phyloP scores from a whole-genome alignment of 2,329 filamentous ascomycete genomes.

The Lecanicillium sp. region DNA sequence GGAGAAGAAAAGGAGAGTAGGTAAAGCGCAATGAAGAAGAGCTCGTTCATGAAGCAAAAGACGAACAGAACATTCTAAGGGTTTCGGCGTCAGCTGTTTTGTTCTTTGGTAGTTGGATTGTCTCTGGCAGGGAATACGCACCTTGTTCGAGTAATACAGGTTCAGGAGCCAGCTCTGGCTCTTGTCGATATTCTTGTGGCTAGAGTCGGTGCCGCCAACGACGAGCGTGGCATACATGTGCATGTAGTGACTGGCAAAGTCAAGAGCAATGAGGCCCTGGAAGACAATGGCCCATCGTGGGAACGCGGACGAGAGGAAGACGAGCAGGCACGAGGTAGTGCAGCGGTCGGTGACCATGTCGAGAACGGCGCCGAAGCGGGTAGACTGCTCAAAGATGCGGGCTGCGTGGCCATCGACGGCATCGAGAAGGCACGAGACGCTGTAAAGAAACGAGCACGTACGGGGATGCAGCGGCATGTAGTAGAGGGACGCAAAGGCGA shows the following conservation, averaged over 20 bases:
- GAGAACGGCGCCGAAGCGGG: conserved; percentile 89
- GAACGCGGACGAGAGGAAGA: conserved; percentile 91
- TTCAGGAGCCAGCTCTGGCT: conserved; percentile 83
- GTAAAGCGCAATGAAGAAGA: conserved; percentile 98
- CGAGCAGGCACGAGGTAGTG: conserved; percentile 88
- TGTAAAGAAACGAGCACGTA: conserved; percentile 87
- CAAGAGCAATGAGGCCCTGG: conserved; percentile 84
- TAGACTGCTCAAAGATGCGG: conserved; percentile 71
- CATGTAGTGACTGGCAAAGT: conserved; percentile 95
- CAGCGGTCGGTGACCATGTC: conserved; percentile 99
- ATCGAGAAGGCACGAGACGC: conserved; percentile 88
- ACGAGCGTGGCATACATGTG: conserved; percentile 96
- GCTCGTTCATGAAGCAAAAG: conserved; percentile 83
- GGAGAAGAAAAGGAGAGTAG: conserved; percentile 95
- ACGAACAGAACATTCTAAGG: conserved; percentile 77
- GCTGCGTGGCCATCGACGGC: conserved; percentile 94
- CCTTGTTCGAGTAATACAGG: conserved; percentile 95
- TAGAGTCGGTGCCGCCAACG: conserved; percentile 70
- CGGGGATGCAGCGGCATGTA: conserved; percentile 99
- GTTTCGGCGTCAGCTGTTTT: too few relatives aligned
- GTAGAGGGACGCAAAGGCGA: conserved; percentile 86
- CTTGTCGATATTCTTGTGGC: conserved; percentile 92
- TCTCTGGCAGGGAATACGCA: too few relatives aligned
- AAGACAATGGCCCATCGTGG: conserved; percentile 91
- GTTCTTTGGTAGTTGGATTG: too few relatives aligned